A percentile compares a stretch with the other conserved stretches of the same genome.
Conservation (phyloP, 805 yeast species). For the Scheffersomyces coipomensis region DNA sequence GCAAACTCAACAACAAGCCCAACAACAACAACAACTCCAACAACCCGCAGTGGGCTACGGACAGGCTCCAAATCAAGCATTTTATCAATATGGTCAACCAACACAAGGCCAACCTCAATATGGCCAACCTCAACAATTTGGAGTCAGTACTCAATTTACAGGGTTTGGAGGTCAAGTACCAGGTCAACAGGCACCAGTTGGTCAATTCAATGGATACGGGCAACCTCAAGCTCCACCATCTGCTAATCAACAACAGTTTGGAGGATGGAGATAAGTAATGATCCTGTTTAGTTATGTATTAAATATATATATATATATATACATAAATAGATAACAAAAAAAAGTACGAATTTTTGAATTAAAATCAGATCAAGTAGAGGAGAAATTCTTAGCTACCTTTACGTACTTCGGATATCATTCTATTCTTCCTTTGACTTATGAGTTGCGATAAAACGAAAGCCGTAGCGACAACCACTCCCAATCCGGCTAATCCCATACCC, state of each 20-base stretch:
- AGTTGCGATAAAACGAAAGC: constrained; percentile 14
- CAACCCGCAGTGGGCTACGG: constrained; percentile 4
- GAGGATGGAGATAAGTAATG: constrained; percentile 6
- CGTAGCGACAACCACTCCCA: constrained; percentile 20
- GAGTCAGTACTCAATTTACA: constrained; percentile 6
- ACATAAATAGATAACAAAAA: too few species aligned
- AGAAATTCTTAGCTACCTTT: too few species aligned
- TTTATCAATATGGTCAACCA: constrained; percentile 10
- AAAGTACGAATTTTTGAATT: too few species aligned
- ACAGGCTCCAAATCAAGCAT: constrained; percentile 9
- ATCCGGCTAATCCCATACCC: constrained; percentile 35
- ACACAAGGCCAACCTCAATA: constrained; percentile 10
- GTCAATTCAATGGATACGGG: constrained; percentile 9
- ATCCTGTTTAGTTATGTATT: too few species aligned
- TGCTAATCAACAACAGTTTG: constrained; percentile 1
- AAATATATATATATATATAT: too few species aligned
- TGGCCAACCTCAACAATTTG: constrained; percentile 1
- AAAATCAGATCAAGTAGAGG: too few species aligned
- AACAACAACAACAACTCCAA: constrained; percentile 7
- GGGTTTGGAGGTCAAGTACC: constrained; percentile 6
- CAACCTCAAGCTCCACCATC: constrained; percentile 4
- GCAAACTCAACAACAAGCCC: constrained; percentile 10
- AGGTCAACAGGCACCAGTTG: constrained; percentile 3
- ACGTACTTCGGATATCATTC: too few species aligned
- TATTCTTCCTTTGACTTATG: neutral